These are phyloP conservation scores for Thermoascus crustaceus DNA, from an alignment of 2,329 filamentous ascomycete genomes.

Conservation along the genomic window DNA sequence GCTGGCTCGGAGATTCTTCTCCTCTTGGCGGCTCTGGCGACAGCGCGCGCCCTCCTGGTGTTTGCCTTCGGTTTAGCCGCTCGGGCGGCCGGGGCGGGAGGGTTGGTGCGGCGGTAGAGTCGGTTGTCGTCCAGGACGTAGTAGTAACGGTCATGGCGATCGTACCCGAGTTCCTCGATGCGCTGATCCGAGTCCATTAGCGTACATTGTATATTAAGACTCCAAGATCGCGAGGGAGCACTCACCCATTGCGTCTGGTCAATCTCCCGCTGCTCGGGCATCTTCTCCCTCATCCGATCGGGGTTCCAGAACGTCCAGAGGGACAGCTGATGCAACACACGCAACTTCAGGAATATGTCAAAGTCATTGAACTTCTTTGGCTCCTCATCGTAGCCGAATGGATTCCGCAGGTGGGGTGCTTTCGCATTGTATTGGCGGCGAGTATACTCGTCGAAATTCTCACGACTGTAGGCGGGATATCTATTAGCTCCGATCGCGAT, in stretches of 20 bases:
- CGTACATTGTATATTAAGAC: slow-evolving; percentile 3
- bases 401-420: slow-evolving; percentile 63
- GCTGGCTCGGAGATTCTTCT: slow-evolving; percentile 44
- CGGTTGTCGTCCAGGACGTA: slow-evolving; percentile 91
- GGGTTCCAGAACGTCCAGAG: slow-evolving; percentile 83
- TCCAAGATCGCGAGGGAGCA: slow-evolving; percentile 6
- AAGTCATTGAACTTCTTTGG: slow-evolving; percentile 71
- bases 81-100: slow-evolving; percentile 51
- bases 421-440: slow-evolving; percentile 81
- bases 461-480: slow-evolving; percentile 47
- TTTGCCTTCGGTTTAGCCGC: slow-evolving; percentile 55
- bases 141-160: slow-evolving; percentile 76
- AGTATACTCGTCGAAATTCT: slow-evolving; percentile 89
- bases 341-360: slow-evolving; percentile 70
- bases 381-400: slow-evolving; percentile 70
- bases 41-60: slow-evolving; percentile 56
- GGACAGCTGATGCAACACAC: slow-evolving; percentile 77
- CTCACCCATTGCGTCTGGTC: slow-evolving; percentile 80
- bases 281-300: slow-evolving; percentile 76
- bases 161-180: slow-evolving; percentile 59
- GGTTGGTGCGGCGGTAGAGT: slow-evolving; percentile 79
- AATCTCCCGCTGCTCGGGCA: slow-evolving; percentile 70
- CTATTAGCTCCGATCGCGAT: slow-evolving; percentile 11
- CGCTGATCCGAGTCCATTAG: slow-evolving; percentile 34
- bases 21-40: slow-evolving; percentile 62